Evolutionary conservation across 306 rosid genomes (phyloP), one percentile per base, ranked within the genome.

Genomic region (Lathyrus aphaca): DNA sequence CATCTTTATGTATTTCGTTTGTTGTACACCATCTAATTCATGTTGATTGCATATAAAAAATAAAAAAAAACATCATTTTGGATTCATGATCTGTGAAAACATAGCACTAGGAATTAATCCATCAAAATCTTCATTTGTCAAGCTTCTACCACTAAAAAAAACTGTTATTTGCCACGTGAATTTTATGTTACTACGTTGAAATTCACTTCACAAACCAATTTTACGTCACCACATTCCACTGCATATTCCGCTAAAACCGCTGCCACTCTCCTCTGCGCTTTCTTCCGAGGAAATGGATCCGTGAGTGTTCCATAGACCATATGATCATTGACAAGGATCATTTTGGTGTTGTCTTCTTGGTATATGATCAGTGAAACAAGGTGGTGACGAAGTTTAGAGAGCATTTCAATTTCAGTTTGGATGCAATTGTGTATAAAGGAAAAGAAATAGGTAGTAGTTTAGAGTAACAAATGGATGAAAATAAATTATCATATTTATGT

Each of bases 351-450:
- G 38, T 94, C 99, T 76, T 91, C 99, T 11, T 97, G 91, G 66
- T 88, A 94, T 60, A 97, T 97, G 49, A 94, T 94, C 74, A 94
- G 68, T 0, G 99, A 94, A 56, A 94, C 99, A 63, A 94, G 99
- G 80, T 94, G 90, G 63, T 94, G 99, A 27, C 99, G 99, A 68
- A 94, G 99, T 77, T 94, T 94, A 15, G 99, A 94, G 38, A 94
- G 99, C 99, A 94, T 94, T 77, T 94, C 99, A 79, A 94, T 94
- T 86, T 94, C 99, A 21, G 99, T 94, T 62, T 89, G 99, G 75
- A 94, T n/a, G n/a, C n/a, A n/a, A n/a, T n/a, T n/a, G n/a, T n/a
- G n/a, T n/a, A n/a, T n/a, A n/a, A n/a, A n/a, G n/a, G n/a, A n/a
- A n/a, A n/a, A n/a, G n/a, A n/a, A n/a, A n/a, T n/a, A n/a, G n/a